phyloP scores from a whole-genome alignment of 768 basidiomycete genomes.

The Tephrocybe rancida region DNA sequence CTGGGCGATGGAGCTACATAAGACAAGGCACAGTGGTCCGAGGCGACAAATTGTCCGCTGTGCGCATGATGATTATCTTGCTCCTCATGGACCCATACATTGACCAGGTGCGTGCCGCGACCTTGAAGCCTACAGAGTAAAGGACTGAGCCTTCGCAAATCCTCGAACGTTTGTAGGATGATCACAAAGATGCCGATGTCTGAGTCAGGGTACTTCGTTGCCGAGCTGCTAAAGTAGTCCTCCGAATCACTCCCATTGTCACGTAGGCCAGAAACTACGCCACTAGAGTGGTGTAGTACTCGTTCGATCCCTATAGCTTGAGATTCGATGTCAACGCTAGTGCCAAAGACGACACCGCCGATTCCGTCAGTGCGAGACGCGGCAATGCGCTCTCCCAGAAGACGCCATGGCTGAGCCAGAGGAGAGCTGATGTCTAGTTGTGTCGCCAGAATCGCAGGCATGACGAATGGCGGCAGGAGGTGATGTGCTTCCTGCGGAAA shows the following conservation, averaged over 20 bases:
- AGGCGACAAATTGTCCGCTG: constrained; percentile 6
- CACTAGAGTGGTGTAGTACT: background rate
- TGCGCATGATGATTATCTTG: background rate
- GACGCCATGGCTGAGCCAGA: constrained; percentile 27
- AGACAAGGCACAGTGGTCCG: constrained; percentile 19
- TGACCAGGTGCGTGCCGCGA: constrained; percentile 27
- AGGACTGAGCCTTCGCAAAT: constrained; percentile 33
- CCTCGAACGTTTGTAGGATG: constrained; percentile 33
- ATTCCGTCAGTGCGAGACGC: constrained; percentile 27
- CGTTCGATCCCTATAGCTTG: constrained; percentile 6
- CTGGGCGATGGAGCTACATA: constrained; percentile 13
- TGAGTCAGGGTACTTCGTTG: constrained; percentile 2
- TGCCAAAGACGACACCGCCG: constrained; percentile 39
- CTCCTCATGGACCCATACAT: constrained; percentile 31
- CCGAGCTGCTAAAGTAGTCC: background rate
- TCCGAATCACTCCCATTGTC: background rate
- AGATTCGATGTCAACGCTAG: background rate
- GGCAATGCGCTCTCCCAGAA: constrained; percentile 28
- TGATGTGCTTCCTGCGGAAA: constrained; percentile 43
- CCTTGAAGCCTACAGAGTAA: constrained; percentile 36
- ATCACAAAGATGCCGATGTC: constrained; percentile 31
- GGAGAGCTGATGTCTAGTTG: constrained; percentile 18
- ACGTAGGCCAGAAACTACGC: background rate
- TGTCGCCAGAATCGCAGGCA: constrained; percentile 35
- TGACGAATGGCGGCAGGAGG: constrained; percentile 64